Evolutionary conservation across 2,329 filamentous ascomycete species (phyloP), one percentile per base, ranked within the genome.

Genomic region (Uncinocarpus reesii): DNA sequence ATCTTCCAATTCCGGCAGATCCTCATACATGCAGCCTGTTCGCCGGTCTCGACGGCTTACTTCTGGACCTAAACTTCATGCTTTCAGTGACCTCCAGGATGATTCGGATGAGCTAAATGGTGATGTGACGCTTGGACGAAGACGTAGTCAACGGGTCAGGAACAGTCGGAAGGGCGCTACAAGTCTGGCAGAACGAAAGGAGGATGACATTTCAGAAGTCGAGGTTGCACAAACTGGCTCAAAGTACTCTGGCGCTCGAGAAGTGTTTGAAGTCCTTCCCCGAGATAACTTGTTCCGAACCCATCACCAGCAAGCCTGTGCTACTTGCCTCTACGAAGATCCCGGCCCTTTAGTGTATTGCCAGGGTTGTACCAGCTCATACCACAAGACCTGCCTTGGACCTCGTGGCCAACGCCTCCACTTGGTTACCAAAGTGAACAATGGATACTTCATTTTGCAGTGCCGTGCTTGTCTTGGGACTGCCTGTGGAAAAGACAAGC

Each of bases 331-430:
- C n/a, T 66, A 64, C 13, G 75, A 76, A 7, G 69, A 76, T 41
- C 70, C 74, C 49, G 87, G 86, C 0, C 72, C 77, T 32, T 71
- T 98, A 20, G 76, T 98, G 28, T 81, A 83, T 60, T 98, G 92
- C 57, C 93, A 98, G 67, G 92, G 92, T 24, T 98, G 92, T 62
- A 87, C 83, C 1, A 72, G 82, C 41, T 76, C 84, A 0, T 95
- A 87, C 56, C 92, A 98, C 66, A 86, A 85, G 63, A 69, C 69
- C 34, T 98, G 92, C 60, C 73, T 98, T 23, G 88, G 90, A 1
- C 72, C 75, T 42, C 79, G 92, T 42, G 77, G 76, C 44, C 71
- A 64, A 10, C 77, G 92, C 52, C 87, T 95, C n/a, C 92, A 96
- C 62, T 70, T 92, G 29, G 86, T 86, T 7, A 96, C 88, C 20